Conservation (phyloP, 2,329 filamentous ascomycete genomes). For the Verticillium isaacii region DNA sequence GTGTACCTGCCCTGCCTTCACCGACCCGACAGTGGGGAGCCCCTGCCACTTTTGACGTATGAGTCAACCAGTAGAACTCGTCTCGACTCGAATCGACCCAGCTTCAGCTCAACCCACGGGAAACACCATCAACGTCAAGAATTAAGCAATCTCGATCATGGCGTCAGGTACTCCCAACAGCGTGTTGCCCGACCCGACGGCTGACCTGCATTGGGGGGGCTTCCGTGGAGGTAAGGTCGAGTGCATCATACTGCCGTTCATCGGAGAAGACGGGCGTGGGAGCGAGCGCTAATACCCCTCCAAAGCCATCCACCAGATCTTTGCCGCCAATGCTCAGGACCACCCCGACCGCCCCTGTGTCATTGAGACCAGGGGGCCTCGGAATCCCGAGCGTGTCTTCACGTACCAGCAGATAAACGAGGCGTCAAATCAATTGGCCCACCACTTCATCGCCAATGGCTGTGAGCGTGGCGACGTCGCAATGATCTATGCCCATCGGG, state of each 20-base stretch:
- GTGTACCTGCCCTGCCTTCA: neutral
- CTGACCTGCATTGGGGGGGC: slow-evolving; percentile 62
- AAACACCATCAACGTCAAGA: neutral
- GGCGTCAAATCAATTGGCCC: slow-evolving; percentile 73
- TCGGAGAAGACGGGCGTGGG: neutral
- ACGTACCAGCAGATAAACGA: slow-evolving; percentile 86
- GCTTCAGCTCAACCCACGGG: neutral
- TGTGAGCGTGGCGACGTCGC: slow-evolving; percentile 79
- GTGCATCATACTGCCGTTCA: neutral
- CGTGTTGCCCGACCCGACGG: slow-evolving; percentile 57
- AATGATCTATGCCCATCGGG: slow-evolving; percentile 82
- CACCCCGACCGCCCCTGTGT: slow-evolving; percentile 58
- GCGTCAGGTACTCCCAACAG: neutral
- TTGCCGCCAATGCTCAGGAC: slow-evolving; percentile 58
- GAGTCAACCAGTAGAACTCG: neutral
- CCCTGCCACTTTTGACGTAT: neutral
- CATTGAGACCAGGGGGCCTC: slow-evolving; percentile 36
- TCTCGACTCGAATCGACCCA: neutral
- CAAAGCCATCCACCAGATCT: slow-evolving; percentile 63
- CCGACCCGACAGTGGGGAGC: neutral
- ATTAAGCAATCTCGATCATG: neutral
- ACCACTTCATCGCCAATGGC: slow-evolving; percentile 72
- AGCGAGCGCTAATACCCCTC: neutral
- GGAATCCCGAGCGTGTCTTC: slow-evolving; percentile 57
- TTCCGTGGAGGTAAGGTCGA: slow-evolving; percentile 41